A percentile compares a stretch with the other conserved stretches of the same genome.
phyloP scores from a whole-genome alignment of 2,329 filamentous ascomycete species.

The Pestalotiopsis sp. region DNA sequence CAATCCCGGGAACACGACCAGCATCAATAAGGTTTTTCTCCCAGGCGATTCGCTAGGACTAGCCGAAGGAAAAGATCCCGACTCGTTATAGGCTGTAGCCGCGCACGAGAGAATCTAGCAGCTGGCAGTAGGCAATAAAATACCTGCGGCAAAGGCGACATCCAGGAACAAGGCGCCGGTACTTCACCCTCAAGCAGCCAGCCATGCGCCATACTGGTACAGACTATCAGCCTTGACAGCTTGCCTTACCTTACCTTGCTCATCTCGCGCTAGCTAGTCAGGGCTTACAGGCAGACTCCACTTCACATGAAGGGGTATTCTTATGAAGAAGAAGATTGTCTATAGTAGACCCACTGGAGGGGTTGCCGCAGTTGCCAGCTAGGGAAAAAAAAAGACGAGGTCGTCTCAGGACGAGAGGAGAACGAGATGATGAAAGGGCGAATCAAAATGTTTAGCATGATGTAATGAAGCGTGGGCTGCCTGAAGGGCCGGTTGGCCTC shows the following conservation, averaged over 20 bases:
- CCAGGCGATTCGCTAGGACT: constrained; percentile 1
- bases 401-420: background rate
- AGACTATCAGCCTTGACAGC: constrained; percentile 7
- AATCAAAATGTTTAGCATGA: constrained; percentile 4
- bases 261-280: constrained; percentile 13
- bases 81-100: background rate
- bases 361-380: constrained; percentile 12
- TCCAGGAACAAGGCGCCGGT: background rate
- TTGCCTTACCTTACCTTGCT: constrained; percentile 7
- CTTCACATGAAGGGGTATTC: constrained; percentile 10
- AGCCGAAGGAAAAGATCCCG: constrained; percentile 1
- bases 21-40: constrained; percentile 4
- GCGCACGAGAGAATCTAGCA: background rate
- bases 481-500: background rate
- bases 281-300: constrained; percentile 4
- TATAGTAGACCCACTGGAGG: constrained; percentile 11
- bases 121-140: background rate
- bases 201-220: too few species aligned
- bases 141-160: background rate
- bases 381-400: background rate
- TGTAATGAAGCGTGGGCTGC: constrained; percentile 10
- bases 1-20: background rate
- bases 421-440: constrained; percentile 6
- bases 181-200: background rate
- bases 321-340: background rate